Evolutionary conservation across 2,329 filamentous ascomycete species (phyloP), one percentile per base, ranked within the genome.

Genomic region (Paraconiothyrium brasiliense): DNA sequence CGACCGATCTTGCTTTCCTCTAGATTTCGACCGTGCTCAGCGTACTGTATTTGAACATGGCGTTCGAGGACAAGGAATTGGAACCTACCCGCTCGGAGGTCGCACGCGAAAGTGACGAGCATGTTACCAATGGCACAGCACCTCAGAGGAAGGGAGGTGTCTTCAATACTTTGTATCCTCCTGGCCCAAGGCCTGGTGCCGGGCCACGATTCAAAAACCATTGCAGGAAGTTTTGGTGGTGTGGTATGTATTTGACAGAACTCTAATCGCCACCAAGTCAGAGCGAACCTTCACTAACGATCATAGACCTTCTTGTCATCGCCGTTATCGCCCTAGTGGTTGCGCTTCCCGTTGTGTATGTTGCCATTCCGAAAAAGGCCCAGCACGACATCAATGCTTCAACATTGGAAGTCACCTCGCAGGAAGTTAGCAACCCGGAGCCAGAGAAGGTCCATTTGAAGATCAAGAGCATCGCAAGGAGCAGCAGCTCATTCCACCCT

Each of bases 321-420:
- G 71, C 84, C 59, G 66, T 82, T 62, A 76, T 87, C 48, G 74
- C 84, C 47, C 80, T 87, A 37, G 76, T 90, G 14, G 79, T 88
- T 41, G 83, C 90, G 20, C 81, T 86, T 43, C 79, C 88, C 43
- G 76, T 90, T 43, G 80, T 88, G 50, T 89, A 84, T 68, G 86
- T 89, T 55, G 86, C 75, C 3, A 86, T 88, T 68, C 87, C 86
- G 20, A 82, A 84, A 35, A 86, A 86, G 60, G 86, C 86, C 37
- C 87, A 88, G 67, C 61, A 74, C 44, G 82, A 83, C 54, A 82
- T 89, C 67, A 82, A 86, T 67, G 75, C 81, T 35, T 84, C 86
- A 1, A 81, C 77, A 3, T 75, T 89, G 30, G 76, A 81, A 34
- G 79, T 88, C 62, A 83, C 78, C 1, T 74, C 78, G n/a, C 80